A percentile compares a stretch with the other conserved stretches of the same genome.
Evolutionary conservation across 192 early-diverging fungal species (phyloP).

Genomic region (Diversispora eburnea): DNA sequence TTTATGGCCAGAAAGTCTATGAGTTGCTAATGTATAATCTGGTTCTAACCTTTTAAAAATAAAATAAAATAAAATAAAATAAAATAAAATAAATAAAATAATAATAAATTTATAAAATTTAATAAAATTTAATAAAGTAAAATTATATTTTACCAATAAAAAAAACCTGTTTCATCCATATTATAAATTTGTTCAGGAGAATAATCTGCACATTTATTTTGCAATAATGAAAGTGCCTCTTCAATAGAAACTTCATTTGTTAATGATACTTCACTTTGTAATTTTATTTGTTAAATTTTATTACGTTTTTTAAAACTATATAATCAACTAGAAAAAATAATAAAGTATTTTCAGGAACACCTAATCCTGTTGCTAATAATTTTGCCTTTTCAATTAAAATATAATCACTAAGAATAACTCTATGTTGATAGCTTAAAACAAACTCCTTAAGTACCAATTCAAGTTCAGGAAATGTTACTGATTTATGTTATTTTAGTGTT

Average conservation of each 20-base stretch:
- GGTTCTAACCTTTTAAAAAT: neutral
- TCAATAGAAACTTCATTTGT: neutral
- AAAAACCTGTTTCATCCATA: constrained; percentile 25
- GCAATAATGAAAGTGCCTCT: neutral
- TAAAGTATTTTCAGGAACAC: constrained; percentile 17
- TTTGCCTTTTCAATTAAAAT: constrained; percentile 10
- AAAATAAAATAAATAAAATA: too few species aligned
- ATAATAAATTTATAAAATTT: neutral
- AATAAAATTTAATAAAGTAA: neutral
- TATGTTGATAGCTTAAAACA: neutral
- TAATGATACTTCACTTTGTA: constrained; percentile 16
- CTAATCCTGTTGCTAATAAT: neutral
- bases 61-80: too few species aligned
- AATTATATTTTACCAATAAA: constrained; percentile 6
- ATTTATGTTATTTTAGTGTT: constrained; percentile 13
- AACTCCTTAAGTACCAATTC: constrained; percentile 14
- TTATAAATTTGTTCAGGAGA: constrained; percentile 23
- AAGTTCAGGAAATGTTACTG: constrained; percentile 7
- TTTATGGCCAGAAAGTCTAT: neutral
- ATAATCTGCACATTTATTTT: constrained; percentile 7
- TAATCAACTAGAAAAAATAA: constrained; percentile 38
- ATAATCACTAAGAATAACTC: neutral
- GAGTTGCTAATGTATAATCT: constrained; percentile 9
- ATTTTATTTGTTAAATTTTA: constrained; percentile 27
- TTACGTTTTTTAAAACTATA: constrained; percentile 41